Conservation (phyloP, 306 rosid species). For the Lathyrus tuberosus region DNA sequence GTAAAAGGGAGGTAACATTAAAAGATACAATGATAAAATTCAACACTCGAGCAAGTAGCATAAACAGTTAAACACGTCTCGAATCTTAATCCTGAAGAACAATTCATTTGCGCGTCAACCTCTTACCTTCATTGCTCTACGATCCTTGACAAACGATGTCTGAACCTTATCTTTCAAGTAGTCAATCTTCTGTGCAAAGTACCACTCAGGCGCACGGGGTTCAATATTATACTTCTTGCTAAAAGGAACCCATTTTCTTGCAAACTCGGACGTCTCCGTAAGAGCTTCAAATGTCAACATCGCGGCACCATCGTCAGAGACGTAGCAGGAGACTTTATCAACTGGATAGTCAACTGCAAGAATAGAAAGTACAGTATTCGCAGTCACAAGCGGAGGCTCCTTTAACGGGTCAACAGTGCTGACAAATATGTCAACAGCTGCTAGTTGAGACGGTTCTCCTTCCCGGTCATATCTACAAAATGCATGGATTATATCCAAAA, state of each 20-base stretch:
- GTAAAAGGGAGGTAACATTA: constrained; percentile 29
- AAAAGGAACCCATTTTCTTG: constrained; percentile 96
- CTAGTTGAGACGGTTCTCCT: constrained; percentile 92
- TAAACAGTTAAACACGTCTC: neutral
- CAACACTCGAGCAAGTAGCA: neutral
- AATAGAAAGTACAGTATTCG: constrained; percentile 91
- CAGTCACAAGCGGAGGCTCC: constrained; percentile 98
- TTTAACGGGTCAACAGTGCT: constrained; percentile 96
- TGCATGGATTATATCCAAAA: constrained; percentile 35
- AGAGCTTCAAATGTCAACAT: constrained; percentile 98
- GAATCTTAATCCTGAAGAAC: neutral
- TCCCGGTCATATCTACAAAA: constrained; percentile 84
- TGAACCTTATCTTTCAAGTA: constrained; percentile 95
- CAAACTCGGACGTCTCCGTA: constrained; percentile 89
- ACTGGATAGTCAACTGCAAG: constrained; percentile 97
- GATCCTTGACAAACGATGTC: constrained; percentile 85
- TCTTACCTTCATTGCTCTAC: constrained; percentile 93
- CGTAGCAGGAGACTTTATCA: constrained; percentile 96
- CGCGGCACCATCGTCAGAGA: constrained; percentile 98
- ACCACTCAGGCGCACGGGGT: constrained; percentile 99
- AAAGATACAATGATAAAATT: constrained; percentile 14
- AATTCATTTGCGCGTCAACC: constrained; percentile 27
- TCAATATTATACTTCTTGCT: constrained; percentile 78
- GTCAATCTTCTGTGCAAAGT: constrained; percentile 92
- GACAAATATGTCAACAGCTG: constrained; percentile 95